Conservation (phyloP, 2,329 filamentous ascomycete species). For the Hypoxylon sp. region DNA sequence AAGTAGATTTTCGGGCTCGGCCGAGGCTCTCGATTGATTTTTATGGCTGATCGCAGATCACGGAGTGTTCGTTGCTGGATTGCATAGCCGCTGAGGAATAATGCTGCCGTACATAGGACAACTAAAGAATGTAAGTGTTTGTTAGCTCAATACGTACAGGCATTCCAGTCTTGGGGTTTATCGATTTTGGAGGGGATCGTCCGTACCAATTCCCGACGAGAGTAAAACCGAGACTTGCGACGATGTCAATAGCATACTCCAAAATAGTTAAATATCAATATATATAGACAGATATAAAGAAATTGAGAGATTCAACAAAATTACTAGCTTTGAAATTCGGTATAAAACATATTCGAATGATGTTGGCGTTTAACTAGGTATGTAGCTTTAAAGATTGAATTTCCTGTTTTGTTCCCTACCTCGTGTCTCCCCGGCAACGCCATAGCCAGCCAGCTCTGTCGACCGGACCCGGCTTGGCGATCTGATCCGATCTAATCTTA, state of each 20-base stretch:
- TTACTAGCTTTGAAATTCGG: conserved; percentile 7
- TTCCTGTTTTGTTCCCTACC: conserved; percentile 46
- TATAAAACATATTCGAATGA: conserved; percentile 20
- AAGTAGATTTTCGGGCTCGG: conserved; percentile 65
- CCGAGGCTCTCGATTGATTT: conserved; percentile 60
- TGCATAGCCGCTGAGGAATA: conserved; percentile 90
- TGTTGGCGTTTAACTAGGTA: conserved; percentile 11
- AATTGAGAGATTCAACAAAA: conserved; percentile 13
- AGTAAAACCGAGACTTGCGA: conserved; percentile 78
- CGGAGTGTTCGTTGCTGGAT: conserved; percentile 89
- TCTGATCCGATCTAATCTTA: conserved; percentile 40
- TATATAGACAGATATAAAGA: conserved; percentile 21
- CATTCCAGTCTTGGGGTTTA: conserved; percentile 6
- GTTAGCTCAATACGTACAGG: conserved; percentile 8
- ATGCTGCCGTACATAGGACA: conserved; percentile 80
- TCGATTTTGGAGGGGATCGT: conserved; percentile 21
- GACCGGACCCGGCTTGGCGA: conserved; percentile 42
- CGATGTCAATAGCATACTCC: conserved; percentile 73
- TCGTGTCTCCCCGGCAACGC: conserved; percentile 43
- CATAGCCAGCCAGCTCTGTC: conserved; percentile 15
- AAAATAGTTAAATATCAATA: conserved; percentile 20
- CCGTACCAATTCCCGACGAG: conserved; percentile 73
- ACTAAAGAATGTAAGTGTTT: conserved; percentile 62
- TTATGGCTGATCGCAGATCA: conserved; percentile 81
- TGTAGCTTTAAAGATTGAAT: conserved; percentile 24